phyloP scores from a whole-genome alignment of 805 yeast genomes.

The Saccharomycopsis selenospora region DNA sequence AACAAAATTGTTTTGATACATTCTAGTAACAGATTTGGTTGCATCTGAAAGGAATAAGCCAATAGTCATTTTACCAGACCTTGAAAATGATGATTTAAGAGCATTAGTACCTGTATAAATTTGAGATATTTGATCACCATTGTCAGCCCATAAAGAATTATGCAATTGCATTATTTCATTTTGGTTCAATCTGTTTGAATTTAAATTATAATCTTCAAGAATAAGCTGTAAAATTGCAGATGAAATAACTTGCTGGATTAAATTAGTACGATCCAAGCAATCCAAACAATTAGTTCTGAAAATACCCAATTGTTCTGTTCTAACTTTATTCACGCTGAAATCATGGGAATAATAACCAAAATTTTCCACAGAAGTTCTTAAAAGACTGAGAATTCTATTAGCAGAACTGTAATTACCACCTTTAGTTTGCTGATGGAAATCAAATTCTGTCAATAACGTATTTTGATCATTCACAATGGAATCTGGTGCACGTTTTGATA shows the following conservation, averaged over 20 bases:
- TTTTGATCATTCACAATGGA: conserved; percentile 28
- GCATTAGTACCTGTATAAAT: conserved; percentile 98
- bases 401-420: conserved; percentile 87
- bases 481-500: conserved; percentile 29
- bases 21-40: conserved; percentile 88
- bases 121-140: conserved; percentile 93
- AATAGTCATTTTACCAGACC: conserved; percentile 92
- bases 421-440: conserved; percentile 90
- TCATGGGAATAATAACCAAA: conserved; percentile 84
- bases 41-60: conserved; percentile 98
- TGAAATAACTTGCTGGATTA: conserved; percentile 80
- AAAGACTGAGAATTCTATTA: conserved; percentile 50
- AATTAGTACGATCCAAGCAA: conserved; percentile 89
- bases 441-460: conserved; percentile 70
- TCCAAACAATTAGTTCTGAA: conserved; percentile 92
- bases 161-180: conserved; percentile 61
- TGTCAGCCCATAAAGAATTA: conserved; percentile 93
- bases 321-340: conserved; percentile 40
- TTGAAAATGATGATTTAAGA: conserved; percentile 83
- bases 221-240: conserved; percentile 57
- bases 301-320: conserved; percentile 80
- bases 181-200: conserved; percentile 20
- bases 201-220: conserved; percentile 35
- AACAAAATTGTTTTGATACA: conserved; percentile 92
- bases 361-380: conserved; percentile 60